Base-by-base conservation (phyloP, 441 rosid species). In the Iberis amara region DNA sequence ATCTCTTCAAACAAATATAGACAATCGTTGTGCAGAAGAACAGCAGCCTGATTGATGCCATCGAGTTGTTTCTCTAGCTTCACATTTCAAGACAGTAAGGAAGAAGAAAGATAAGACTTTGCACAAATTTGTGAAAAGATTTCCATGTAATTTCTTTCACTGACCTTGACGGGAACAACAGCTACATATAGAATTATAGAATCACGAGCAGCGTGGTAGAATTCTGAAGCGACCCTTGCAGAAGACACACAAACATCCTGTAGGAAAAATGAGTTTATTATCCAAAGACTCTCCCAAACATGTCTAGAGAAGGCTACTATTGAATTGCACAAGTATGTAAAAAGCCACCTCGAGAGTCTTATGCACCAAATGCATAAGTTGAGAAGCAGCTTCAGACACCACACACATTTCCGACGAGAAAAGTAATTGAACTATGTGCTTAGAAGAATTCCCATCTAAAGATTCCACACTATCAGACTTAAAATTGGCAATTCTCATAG, bases 1-100 rank as follows among this genome's bases (percentile, higher is more conserved):
- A 84, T 79, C 73, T 82, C 96, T 71, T 79, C 85, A 11, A 86
- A 86, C 63, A 86, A 68, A 79, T 79, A 89, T 49, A 86, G 72
- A 66, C 94, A 86, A 70, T 89, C 99, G 52, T 85, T 89, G 79
- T 94, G 97, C 78, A 89, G 72, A 46, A 94, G 88, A 68, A 76
- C 83, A 73, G 95, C 94, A 71, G 76, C 94, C 73, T 83, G 94
- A 69, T 85, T 89, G 77, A 94, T 79, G 65, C 86, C 78, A 73
- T 80, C 79, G 64, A 94, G 91, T 85, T 83, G 88, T 75, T 81
- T 86, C 72, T 85, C 96, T 77, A 89, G 81, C 99, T 94, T 86
- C 55, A 61, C 49, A 68, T 43, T 60, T 55, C 7, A 45, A 61
- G 50, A 44, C 31, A 55, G 39, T 2, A 67, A 43, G 6, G 43